Evolutionary conservation across 2,329 filamentous ascomycete species (phyloP).

Genomic region (Paraphoma chrysanthemicola): DNA sequence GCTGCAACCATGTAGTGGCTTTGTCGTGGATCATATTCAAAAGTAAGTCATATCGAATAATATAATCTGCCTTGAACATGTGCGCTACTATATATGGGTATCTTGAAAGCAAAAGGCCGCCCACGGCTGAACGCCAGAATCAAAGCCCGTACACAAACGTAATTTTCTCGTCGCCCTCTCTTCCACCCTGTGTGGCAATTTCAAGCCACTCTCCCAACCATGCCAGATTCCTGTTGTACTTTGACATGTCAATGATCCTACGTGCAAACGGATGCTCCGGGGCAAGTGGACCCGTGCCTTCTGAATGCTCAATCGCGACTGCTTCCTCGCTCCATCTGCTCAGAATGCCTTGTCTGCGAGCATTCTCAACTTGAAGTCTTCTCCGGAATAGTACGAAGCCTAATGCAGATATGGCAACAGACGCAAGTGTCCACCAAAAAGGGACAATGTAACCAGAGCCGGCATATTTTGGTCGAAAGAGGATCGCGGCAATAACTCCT

Average conservation of each 20-base stretch:
- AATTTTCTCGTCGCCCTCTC: conserved; percentile 55
- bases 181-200: conserved; percentile 41
- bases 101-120: background rate
- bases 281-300: conserved; percentile 39
- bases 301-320: conserved; percentile 41
- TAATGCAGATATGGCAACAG: conserved; percentile 46
- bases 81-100: background rate
- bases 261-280: conserved; percentile 34
- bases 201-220: conserved; percentile 39
- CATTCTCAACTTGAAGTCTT: conserved; percentile 49
- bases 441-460: conserved; percentile 49
- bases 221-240: conserved; percentile 16
- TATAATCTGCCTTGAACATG: too few species aligned
- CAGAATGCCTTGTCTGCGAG: conserved; percentile 34
- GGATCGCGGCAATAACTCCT: conserved; percentile 52
- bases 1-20: too few species aligned
- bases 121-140: background rate
- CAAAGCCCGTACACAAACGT: conserved; percentile 54
- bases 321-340: conserved; percentile 49
- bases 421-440: conserved; percentile 52
- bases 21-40: too few species aligned
- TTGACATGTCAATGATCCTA: conserved; percentile 6
- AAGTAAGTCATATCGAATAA: too few species aligned
- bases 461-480: conserved; percentile 54
- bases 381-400: conserved; percentile 52